Evolutionary conservation across 1,139 yeast genomes (phyloP).

Genomic region (Magnusiomyces ingens): DNA sequence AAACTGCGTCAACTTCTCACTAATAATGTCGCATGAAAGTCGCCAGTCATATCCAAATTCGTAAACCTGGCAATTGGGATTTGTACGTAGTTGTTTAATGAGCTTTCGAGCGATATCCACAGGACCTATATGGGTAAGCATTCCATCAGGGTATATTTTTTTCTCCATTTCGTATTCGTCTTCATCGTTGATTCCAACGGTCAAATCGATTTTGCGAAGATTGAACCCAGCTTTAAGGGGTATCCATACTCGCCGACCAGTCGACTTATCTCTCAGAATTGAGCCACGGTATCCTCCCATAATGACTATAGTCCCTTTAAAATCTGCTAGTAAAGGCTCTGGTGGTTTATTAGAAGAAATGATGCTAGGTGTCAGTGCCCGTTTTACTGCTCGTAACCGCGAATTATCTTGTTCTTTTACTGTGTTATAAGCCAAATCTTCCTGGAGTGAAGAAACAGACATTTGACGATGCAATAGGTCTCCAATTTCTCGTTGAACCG

Average conservation of each 20-base stretch:
- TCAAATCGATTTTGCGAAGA: constrained; percentile 57
- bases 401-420: constrained; percentile 58
- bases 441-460: constrained; percentile 57
- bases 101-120: constrained; percentile 67
- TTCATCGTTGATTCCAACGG: constrained; percentile 63
- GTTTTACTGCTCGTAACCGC: constrained; percentile 60
- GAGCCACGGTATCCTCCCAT: constrained; percentile 89
- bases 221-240: constrained; percentile 83
- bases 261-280: constrained; percentile 57
- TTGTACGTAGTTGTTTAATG: constrained; percentile 46
- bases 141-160: constrained; percentile 64
- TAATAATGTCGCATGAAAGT: constrained; percentile 52
- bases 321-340: constrained; percentile 33
- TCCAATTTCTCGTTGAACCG: constrained; percentile 6
- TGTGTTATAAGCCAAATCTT: constrained; percentile 50
- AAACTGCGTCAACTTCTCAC: constrained; percentile 45
- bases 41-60: constrained; percentile 94
- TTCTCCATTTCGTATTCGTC: constrained; percentile 48
- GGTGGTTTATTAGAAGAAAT: constrained; percentile 33
- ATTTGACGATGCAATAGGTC: constrained; percentile 47
- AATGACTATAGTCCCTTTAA: constrained; percentile 71
- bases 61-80: constrained; percentile 56
- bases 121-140: constrained; percentile 80
- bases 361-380: constrained; percentile 48
- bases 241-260: constrained; percentile 71